A percentile compares a stretch with the other conserved stretches of the same genome.
Evolutionary conservation across 768 basidiomycete genomes (phyloP).

Genomic region (Cystoderma amianthinum): DNA sequence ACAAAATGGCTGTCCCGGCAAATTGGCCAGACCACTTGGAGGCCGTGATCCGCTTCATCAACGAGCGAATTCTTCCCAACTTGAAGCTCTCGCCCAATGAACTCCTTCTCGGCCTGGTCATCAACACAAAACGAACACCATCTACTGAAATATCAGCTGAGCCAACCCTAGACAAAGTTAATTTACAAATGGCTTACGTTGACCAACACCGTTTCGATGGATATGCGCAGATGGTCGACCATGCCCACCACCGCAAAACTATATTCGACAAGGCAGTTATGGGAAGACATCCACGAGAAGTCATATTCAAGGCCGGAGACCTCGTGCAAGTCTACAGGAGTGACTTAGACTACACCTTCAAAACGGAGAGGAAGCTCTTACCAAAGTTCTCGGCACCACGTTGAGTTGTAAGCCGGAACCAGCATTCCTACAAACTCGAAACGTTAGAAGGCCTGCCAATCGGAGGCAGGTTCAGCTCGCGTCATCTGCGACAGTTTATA

Average conservation of each 20-base stretch:
- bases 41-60: slow-evolving; percentile 11
- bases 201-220: slow-evolving; percentile 22
- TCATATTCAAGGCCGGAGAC: slow-evolving; percentile 14
- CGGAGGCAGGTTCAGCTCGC: not conserved
- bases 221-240: slow-evolving; percentile 11
- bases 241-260: slow-evolving; percentile 14
- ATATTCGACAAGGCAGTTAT: slow-evolving; percentile 17
- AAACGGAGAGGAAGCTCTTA: slow-evolving; percentile 4
- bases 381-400: slow-evolving; percentile 9
- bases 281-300: slow-evolving; percentile 6
- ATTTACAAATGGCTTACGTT: slow-evolving; percentile 18
- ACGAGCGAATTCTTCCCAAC: slow-evolving; percentile 9
- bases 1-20: slow-evolving; percentile 12
- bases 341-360: slow-evolving; percentile 8
- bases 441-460: slow-evolving; percentile 4
- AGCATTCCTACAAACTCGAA: slow-evolving; percentile 12
- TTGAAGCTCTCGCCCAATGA: slow-evolving; percentile 10
- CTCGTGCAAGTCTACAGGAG: slow-evolving; percentile 8
- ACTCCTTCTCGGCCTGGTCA: slow-evolving; percentile 11
- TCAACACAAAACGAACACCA: slow-evolving; percentile 10
- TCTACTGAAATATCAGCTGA: not conserved
- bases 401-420: slow-evolving; percentile 1
- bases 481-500: not conserved
- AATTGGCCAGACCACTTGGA: slow-evolving; percentile 26
- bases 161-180: slow-evolving; percentile 2